Evolutionary conservation across 345 rosid species (phyloP).

Genomic region (Mercurialis annua): DNA sequence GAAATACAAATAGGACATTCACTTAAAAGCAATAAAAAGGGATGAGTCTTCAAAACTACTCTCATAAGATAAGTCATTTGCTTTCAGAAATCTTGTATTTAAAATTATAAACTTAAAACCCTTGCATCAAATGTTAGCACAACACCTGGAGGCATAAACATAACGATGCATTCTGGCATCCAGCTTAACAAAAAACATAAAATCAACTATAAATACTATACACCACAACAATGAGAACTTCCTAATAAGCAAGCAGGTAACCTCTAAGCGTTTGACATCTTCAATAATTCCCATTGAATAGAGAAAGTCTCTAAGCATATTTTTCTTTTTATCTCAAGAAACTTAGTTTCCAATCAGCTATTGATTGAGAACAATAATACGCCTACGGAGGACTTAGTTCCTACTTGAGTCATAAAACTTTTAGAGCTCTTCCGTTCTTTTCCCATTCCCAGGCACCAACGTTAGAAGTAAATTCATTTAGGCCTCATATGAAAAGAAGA

Average conservation of each 20-base stretch:
- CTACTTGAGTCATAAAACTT: not conserved
- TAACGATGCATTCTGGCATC: not conserved
- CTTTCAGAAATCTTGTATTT: not conserved
- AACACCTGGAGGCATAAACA: not conserved
- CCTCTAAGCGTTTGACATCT: not conserved
- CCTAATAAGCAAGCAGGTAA: not conserved
- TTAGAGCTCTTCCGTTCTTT: not conserved
- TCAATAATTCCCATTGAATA: not conserved
- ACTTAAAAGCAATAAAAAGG: not conserved
- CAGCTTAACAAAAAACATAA: too few species aligned
- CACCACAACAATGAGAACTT: not conserved
- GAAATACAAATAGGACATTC: conserved; percentile 7
- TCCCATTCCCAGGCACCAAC: too few species aligned
- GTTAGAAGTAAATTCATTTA: not conserved
- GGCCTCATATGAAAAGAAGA: not conserved
- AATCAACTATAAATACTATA: not conserved
- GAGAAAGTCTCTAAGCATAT: not conserved
- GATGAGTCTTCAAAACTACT: not conserved
- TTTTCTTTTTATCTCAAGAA: not conserved
- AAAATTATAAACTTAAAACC: not conserved
- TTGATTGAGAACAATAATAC: not conserved
- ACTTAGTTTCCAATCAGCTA: not conserved
- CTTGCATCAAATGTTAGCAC: not conserved
- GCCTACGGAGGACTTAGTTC: not conserved
- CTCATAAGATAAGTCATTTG: not conserved